Base-by-base conservation (phyloP, 2,329 filamentous ascomycete genomes). In the Blastomyces emzantsi region DNA sequence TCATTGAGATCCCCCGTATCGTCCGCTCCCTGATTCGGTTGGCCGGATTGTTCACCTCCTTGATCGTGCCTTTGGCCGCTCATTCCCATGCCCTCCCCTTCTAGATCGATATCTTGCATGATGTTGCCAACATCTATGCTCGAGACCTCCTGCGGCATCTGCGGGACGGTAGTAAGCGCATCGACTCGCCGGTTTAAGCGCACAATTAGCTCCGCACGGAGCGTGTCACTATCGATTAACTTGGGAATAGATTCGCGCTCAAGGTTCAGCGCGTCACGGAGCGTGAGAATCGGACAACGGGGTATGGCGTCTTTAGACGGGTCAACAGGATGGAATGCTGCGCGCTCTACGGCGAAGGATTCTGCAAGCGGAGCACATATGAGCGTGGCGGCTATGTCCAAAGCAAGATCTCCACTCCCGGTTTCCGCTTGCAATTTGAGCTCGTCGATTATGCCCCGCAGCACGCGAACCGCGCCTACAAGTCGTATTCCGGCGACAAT, bases 101-200 rank as follows among this genome's bases (percentile, higher is more conserved):
- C 72, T n/a, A 78, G 71, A 59, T 76, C 72, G 68, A 79, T 77
- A 64, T 77, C 72, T 25, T 76, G 71, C 52, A 80, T 79, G 58
- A 78, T 77, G 61, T 76, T 77, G 64, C 70, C 73, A 47, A 77
- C 74, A 65, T 77, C 77, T 30, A 79, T 73, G 61, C 74, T 78
- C 3, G 73, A 69, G 7, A 77, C 73, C 55, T 76, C 73, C 3
- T 64, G 64, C 1, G 62, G 17, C 47, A 67, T 63, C 56, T 67
- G 72, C 0, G 76, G 73, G 6, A 74, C 71, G 1, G 75, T 71
- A 22, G 73, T 70, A 28, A 80, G 73, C 1, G 74, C 67, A 54
- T 79, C 76, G 4, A 81, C 77, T 25, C 78, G 77, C 9, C 79
- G 75, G 64, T 75, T 73, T 22, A 81, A 70, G 0, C 79, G 78